Evolutionary conservation across 148 eudicot genomes (phyloP), one percentile per base, ranked within the genome.

Genomic region (Nepenthes gracilis): DNA sequence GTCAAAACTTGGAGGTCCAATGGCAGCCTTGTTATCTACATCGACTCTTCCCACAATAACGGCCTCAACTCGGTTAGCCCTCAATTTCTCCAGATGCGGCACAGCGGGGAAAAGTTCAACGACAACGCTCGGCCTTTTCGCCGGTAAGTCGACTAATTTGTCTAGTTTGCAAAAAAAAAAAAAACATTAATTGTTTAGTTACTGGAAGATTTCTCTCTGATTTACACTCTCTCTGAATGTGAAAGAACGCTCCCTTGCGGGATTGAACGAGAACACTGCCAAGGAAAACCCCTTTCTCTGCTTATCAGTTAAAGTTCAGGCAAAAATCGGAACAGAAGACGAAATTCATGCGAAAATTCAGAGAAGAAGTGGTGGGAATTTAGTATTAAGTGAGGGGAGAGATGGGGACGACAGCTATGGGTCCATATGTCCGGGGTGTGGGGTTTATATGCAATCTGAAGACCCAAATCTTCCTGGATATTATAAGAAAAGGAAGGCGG

Each of bases 391-490:
- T 64, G 98, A 88, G 64, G 98, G 98, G 43, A 85, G 94, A 79
- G 91, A 85, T 62, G 82, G 63, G 75, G 96, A 92, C 71, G 91
- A 88, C 64, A 75, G 58, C 37, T 60, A 60, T 59, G 98, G 94
- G 68, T 58, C 61, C 67, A 74, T 88, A 5, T 88, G 98, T 64
- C 94, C 98, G 40, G 98, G 98, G 54, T 92, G 98, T 80, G 96
- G 98, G 64, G 84, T 92, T 72, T 92, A 82, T 80, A 92, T 88
- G 96, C 98, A 92, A 80, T 96, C 88, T 79, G 55, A 57, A 14
- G 85, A 88, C 80, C 88, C 88, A 6, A 75, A 81, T 70, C 81
- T 70, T 70, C 96, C 88, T 38, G 98, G 98, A 66, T 92, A 62
- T 74, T 92, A 74, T 47, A 75, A 82, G 68, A 66, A 82, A 78